A percentile compares a stretch with the other conserved stretches of the same genome.
These are phyloP conservation scores for Calonectria leucothoes DNA, from an alignment of 2,329 filamentous ascomycete species.

Conservation along the genomic window DNA sequence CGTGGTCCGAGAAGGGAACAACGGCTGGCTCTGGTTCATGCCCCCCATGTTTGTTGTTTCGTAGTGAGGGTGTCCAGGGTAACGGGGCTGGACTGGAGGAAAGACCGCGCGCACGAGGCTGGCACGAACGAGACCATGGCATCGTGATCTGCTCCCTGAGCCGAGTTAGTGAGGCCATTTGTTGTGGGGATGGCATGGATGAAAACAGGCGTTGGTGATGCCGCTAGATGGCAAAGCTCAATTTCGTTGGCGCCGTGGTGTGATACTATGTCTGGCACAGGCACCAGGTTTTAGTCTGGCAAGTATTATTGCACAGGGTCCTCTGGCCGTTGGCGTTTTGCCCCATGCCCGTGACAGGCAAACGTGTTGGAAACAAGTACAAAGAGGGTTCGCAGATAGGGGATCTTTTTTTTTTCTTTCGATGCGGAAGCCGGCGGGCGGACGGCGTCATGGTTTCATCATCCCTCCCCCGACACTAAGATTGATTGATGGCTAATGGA, in stretches of 20 bases:
- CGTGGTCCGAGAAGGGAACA: too few relatives aligned
- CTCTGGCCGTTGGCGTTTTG: neutral
- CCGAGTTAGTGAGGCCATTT: slow-evolving; percentile 13
- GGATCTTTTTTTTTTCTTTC: neutral
- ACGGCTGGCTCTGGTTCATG: neutral
- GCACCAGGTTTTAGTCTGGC: neutral
- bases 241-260: slow-evolving; percentile 10
- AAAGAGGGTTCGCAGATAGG: neutral
- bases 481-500: slow-evolving; percentile 6
- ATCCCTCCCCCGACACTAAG: slow-evolving; percentile 13
- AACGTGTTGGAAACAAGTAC: neutral
- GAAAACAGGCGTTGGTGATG: slow-evolving; percentile 6
- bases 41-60: slow-evolving; percentile 2
- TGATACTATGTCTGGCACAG: slow-evolving; percentile 10
- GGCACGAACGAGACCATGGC: neutral
- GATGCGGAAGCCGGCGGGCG: neutral
- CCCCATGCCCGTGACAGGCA: neutral
- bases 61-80: neutral
- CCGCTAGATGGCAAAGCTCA: slow-evolving; percentile 16
- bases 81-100: neutral
- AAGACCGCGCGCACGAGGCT: neutral
- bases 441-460: slow-evolving; percentile 19
- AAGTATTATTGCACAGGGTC: neutral
- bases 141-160: neutral
- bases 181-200: slow-evolving; percentile 19